A percentile compares a stretch with the other conserved stretches of the same genome.
Evolutionary conservation across 331 rosid genomes (phyloP).

Genomic region (Pyracantha coccinea): DNA sequence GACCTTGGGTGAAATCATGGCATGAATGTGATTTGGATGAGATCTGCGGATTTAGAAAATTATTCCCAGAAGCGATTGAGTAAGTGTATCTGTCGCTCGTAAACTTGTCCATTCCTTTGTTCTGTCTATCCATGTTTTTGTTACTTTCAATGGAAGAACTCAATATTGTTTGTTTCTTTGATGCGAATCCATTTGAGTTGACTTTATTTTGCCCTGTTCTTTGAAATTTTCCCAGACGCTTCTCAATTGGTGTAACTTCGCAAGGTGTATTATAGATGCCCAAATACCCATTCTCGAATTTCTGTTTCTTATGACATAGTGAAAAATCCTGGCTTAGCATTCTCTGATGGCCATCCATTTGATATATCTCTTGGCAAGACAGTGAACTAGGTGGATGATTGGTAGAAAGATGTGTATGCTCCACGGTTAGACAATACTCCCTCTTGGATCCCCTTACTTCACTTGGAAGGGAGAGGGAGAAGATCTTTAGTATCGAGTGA

Average conservation of each 20-base stretch:
- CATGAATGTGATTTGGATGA: constrained; percentile 17
- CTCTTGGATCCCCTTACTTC: constrained; percentile 43
- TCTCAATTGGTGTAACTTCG: constrained; percentile 7
- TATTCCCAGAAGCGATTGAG: constrained; percentile 22
- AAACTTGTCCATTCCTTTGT: neutral
- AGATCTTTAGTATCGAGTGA: constrained; percentile 2
- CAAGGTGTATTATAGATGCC: constrained; percentile 16
- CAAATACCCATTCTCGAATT: constrained; percentile 26
- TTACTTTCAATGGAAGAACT: constrained; percentile 22
- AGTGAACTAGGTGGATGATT: constrained; percentile 26
- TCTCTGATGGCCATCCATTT: constrained; percentile 26
- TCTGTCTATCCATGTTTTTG: constrained; percentile 15
- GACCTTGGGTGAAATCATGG: constrained; percentile 1
- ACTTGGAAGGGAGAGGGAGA: constrained; percentile 19
- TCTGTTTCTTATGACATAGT: constrained; percentile 38
- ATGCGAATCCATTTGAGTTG: constrained; percentile 15
- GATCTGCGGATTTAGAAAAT: constrained; percentile 20
- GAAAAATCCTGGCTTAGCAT: constrained; percentile 16
- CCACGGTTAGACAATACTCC: constrained; percentile 22
- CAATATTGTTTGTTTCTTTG: constrained; percentile 17
- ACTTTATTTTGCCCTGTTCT: constrained; percentile 6
- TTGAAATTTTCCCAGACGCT: constrained; percentile 16
- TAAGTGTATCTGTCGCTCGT: constrained; percentile 21
- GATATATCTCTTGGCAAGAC: constrained; percentile 31
- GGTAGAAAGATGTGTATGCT: constrained; percentile 20